Conservation (phyloP, 495 filamentous ascomycete species). For the Tuber microsphaerosporum region DNA sequence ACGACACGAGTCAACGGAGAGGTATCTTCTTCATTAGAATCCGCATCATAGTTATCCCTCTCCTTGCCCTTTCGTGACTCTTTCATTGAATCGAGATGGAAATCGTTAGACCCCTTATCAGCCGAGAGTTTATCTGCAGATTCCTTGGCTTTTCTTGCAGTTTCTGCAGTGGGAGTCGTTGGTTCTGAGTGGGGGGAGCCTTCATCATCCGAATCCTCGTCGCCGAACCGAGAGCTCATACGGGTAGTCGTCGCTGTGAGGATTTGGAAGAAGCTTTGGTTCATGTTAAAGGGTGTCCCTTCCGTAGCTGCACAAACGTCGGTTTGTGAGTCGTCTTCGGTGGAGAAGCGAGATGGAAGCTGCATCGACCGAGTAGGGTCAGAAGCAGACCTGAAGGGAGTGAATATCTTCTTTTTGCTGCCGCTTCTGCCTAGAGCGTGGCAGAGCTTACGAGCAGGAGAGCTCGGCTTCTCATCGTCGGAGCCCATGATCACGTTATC, state of each 20-base stretch:
- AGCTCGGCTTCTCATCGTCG: slow-evolving; percentile 17
- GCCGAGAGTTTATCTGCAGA: neutral
- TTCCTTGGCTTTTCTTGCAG: slow-evolving; percentile 3
- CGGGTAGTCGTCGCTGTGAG: slow-evolving; percentile 84
- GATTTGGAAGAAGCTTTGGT: slow-evolving; percentile 89
- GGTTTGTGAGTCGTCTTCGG: slow-evolving; percentile 31
- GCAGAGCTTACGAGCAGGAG: slow-evolving; percentile 8
- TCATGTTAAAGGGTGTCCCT: slow-evolving; percentile 56
- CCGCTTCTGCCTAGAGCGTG: slow-evolving; percentile 15
- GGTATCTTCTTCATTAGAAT: slow-evolving; percentile 8
- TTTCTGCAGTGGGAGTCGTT: slow-evolving; percentile 9
- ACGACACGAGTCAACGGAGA: neutral
- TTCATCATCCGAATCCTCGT: slow-evolving; percentile 71
- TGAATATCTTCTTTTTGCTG: slow-evolving; percentile 14
- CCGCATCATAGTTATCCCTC: slow-evolving; percentile 32
- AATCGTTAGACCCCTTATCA: slow-evolving; percentile 14
- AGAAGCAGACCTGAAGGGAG: slow-evolving; percentile 16
- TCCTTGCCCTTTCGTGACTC: slow-evolving; percentile 25
- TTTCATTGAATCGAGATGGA: slow-evolving; percentile 28
- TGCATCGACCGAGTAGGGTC: slow-evolving; percentile 34
- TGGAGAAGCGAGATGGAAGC: slow-evolving; percentile 28
- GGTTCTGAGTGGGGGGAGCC: slow-evolving; percentile 35
- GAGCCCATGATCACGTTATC: neutral
- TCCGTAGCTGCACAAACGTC: slow-evolving; percentile 37
- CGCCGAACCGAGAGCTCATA: slow-evolving; percentile 73